These are phyloP conservation scores for Chionographis japonica DNA, from an alignment of 106 monocot genomes.

Conservation along the genomic window DNA sequence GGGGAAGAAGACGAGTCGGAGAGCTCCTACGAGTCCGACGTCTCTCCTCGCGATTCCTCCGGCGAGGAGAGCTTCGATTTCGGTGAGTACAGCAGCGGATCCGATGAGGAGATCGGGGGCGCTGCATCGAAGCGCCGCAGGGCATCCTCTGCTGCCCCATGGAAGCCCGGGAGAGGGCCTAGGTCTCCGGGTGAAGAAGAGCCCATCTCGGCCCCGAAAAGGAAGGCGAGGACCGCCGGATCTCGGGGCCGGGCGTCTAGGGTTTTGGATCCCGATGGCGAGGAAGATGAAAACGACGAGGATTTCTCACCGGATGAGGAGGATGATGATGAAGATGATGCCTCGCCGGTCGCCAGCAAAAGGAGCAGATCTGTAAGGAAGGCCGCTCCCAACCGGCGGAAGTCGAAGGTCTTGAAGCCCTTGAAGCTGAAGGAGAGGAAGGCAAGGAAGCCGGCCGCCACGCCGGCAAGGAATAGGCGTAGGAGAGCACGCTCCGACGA, in stretches of 20 bases:
- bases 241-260: conserved; percentile 6
- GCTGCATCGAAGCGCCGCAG: conserved; percentile 6
- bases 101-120: conserved; percentile 2
- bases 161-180: conserved; percentile 9
- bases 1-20: conserved; percentile 38
- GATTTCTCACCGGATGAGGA: conserved; percentile 53
- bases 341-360: background rate
- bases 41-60: conserved; percentile 5
- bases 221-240: background rate
- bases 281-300: conserved; percentile 38
- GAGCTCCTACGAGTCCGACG: conserved; percentile 15
- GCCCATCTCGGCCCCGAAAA: conserved; percentile 2
- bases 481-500: conserved; percentile 2
- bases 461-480: conserved; percentile 17
- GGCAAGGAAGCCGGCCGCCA: background rate
- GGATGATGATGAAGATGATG: conserved; percentile 46
- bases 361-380: conserved; percentile 4
- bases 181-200: conserved; percentile 15
- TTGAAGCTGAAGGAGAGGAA: conserved; percentile 12
- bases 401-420: conserved; percentile 9
- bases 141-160: background rate
- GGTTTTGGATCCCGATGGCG: conserved; percentile 38
- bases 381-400: conserved; percentile 11
- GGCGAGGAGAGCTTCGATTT: conserved; percentile 34
- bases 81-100: conserved; percentile 2